These are phyloP conservation scores for Tetrastigma voinierianum DNA, from an alignment of 164 flowering plant species.

Conservation along the genomic window DNA sequence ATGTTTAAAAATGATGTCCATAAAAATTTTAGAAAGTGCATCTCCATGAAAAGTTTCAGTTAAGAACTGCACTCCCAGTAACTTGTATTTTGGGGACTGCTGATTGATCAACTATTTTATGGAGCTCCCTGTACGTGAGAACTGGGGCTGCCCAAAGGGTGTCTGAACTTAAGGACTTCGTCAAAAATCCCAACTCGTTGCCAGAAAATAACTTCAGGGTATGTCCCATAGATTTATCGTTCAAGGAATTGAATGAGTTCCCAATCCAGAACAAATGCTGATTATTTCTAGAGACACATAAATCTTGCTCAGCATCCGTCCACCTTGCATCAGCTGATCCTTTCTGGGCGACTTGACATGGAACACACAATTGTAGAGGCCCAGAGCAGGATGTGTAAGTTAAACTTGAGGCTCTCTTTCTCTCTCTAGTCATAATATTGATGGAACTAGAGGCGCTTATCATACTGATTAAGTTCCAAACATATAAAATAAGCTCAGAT, in stretches of 20 bases:
- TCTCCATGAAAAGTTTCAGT: not conserved
- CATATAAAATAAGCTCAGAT: no score
- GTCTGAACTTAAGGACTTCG: constrained; percentile 94
- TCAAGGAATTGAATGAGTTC: not conserved
- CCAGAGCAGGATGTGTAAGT: constrained; percentile 90
- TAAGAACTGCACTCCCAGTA: not conserved
- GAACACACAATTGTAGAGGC: constrained; percentile 95
- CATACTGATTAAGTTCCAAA: no score
- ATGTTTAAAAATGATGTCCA: not conserved
- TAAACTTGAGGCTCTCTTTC: constrained; percentile 1
- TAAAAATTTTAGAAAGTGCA: not conserved
- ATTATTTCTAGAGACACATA: constrained; percentile 79
- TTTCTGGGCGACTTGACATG: constrained; percentile 88
- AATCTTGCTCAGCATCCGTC: constrained; percentile 93
- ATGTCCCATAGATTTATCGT: not conserved
- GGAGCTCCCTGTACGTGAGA: constrained; percentile 32
- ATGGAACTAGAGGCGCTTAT: no score
- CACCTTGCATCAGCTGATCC: constrained; percentile 78
- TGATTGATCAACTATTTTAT: constrained; percentile 1
- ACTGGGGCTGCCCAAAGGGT: constrained; percentile 81
- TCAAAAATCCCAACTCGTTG: constrained; percentile 87
- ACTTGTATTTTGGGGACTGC: not conserved
- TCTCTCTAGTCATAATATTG: not conserved
- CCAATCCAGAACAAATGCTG: not conserved
- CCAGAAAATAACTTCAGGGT: constrained; percentile 95